Evolutionary conservation across 495 filamentous ascomycete species (phyloP), one percentile per base, ranked within the genome.

Genomic region (Penicillium antarcticum): DNA sequence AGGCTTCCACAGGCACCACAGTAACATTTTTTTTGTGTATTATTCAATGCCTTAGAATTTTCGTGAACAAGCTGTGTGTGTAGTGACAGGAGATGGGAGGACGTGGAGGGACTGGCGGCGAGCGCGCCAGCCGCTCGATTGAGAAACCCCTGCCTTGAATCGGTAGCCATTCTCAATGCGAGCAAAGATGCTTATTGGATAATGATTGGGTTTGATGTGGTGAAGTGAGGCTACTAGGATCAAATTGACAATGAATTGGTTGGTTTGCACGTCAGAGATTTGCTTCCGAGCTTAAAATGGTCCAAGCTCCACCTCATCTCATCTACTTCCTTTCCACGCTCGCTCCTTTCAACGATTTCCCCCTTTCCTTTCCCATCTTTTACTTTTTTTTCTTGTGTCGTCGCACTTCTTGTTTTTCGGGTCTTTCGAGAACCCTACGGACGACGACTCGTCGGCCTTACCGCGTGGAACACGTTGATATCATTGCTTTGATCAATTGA

Each of bases 1-100:
- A 71, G 51, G 55, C 63, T 75, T 43, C 81, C 80, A 64, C 81
- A 84, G 14, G 75, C 72, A 18, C 68, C 70, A 55, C 81, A 84
- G 37, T 70, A 61, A 21, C 63, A 43, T 42, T 72, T 71, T 19
- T 71, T 67, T 26, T 71, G 67, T 9, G 60, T 69, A 24, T 58
- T 55, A 34, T 73, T 73, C 35, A 76, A 60, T 5, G 68, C 48
- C 37, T 65, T 74, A 1, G 54, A 57, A 11, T 76, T 65, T 19
- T 78, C 59, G 40, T 67, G 63, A n/a, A 69, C 58, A 23, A 77
- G 62, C 14, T 65, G 53, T 40, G 73, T 71, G 58, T 79, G 72
- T 26, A 61, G 55, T 42, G 61, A 63, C 51, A 76, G 63, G 23
- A 83, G 60, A 62, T 75, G 58, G 17, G 79, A 74, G 1, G 81